A percentile compares a stretch with the other conserved stretches of the same genome.
These are phyloP conservation scores for Fusarium sp. DNA, from an alignment of 2,329 filamentous ascomycete species.

Conservation along the genomic window DNA sequence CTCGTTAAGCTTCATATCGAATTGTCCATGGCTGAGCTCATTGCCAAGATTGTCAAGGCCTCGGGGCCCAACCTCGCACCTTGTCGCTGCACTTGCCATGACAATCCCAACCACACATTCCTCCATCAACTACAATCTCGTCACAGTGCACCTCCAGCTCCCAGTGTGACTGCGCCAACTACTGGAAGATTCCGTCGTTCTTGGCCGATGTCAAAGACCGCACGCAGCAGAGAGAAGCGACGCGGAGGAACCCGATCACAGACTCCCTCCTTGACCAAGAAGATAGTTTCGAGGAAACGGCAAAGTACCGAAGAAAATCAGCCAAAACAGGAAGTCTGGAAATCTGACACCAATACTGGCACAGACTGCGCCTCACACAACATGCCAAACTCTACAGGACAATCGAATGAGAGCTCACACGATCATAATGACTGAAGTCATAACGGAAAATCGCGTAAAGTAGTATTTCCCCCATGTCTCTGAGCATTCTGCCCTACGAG, in stretches of 20 bases:
- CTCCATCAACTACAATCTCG: constrained; percentile 12
- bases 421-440: constrained; percentile 30
- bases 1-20: constrained; percentile 47
- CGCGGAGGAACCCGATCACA: constrained; percentile 1
- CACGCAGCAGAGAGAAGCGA: constrained; percentile 11
- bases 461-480: not conserved
- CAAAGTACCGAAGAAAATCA: not conserved
- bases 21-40: constrained; percentile 44
- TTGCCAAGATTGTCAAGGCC: constrained; percentile 45
- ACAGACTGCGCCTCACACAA: constrained; percentile 24
- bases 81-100: constrained; percentile 42
- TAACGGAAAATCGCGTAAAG: not conserved
- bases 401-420: constrained; percentile 20
- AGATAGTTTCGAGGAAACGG: constrained; percentile 1
- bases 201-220: constrained; percentile 22
- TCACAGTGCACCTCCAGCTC: constrained; percentile 18
- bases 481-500: not conserved
- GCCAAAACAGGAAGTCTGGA: constrained; percentile 14
- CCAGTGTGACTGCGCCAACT: constrained; percentile 29
- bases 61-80: constrained; percentile 25
- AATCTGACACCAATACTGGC: constrained; percentile 4
- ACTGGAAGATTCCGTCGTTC: constrained; percentile 37
- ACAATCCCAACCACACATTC: constrained; percentile 18
- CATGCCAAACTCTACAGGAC: constrained; percentile 23
- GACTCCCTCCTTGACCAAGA: not conserved